Conservation (phyloP, 805 yeast species). For the Sugiyamaella floridensis region DNA sequence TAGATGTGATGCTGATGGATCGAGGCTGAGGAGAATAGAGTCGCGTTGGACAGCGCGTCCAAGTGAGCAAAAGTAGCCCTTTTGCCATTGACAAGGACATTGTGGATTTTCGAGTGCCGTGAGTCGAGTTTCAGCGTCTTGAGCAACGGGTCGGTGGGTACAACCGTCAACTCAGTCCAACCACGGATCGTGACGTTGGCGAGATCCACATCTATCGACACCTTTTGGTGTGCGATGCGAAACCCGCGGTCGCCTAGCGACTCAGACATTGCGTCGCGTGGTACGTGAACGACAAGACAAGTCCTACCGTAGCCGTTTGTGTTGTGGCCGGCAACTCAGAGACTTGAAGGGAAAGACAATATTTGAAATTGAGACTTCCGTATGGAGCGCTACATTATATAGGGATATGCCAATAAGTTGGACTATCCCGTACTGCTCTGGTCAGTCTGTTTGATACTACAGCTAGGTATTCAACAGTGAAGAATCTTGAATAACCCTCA, state of each 20-base stretch:
- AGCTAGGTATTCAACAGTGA: neutral
- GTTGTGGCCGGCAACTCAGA: no score
- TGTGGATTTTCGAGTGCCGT: slow-evolving; percentile 52
- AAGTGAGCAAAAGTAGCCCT: slow-evolving; percentile 48
- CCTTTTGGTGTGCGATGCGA: slow-evolving; percentile 77
- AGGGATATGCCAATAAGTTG: no score
- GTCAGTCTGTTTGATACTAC: no score
- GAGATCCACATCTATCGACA: slow-evolving; percentile 72
- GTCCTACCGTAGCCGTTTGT: no score
- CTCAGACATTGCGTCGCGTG: neutral
- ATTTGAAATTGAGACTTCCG: no score
- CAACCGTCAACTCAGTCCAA: slow-evolving; percentile 71
- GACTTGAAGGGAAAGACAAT: no score
- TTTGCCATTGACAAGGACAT: slow-evolving; percentile 58
- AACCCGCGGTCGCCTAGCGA: slow-evolving; percentile 33
- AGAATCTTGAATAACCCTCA: neutral
- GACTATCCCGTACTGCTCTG: no score
- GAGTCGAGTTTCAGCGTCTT: slow-evolving; percentile 68
- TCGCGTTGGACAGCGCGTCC: slow-evolving; percentile 43
- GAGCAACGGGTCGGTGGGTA: slow-evolving; percentile 59
- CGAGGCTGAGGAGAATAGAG: slow-evolving; percentile 22
- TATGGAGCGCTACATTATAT: no score
- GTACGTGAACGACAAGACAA: neutral
- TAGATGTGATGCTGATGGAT: slow-evolving; percentile 54
- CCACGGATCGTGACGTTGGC: slow-evolving; percentile 56